phyloP scores from a whole-genome alignment of 2,329 filamentous ascomycete genomes.

The Microsporum audouinii region DNA sequence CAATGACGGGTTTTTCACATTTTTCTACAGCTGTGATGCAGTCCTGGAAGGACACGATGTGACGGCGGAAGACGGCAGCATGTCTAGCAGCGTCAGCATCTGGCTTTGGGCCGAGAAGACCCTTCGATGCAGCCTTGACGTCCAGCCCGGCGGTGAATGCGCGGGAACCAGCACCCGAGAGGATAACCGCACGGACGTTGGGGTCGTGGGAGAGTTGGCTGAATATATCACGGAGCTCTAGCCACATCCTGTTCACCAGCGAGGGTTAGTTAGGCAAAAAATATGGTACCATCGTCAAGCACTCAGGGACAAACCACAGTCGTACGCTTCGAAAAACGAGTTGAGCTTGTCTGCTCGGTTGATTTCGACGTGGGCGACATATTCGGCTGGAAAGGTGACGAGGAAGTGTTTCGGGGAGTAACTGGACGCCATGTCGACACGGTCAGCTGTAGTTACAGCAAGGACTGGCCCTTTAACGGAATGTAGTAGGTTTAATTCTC shows the following conservation, averaged over 20 bases:
- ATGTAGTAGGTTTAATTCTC: too few species aligned
- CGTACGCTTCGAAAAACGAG: conserved; percentile 60
- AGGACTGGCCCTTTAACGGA: background rate
- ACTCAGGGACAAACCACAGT: conserved; percentile 15
- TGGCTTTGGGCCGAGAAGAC: conserved; percentile 31
- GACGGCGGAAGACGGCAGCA: conserved; percentile 50
- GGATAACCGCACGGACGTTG: conserved; percentile 61
- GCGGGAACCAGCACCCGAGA: conserved; percentile 69
- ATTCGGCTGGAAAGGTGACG: conserved; percentile 57
- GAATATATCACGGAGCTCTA: conserved; percentile 66
- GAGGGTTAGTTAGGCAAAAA: background rate
- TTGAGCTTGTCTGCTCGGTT: conserved; percentile 81
- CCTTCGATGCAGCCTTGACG: conserved; percentile 56
- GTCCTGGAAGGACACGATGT: conserved; percentile 70
- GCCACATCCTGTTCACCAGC: conserved; percentile 58
- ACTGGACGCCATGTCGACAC: conserved; percentile 6
- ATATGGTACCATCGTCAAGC: background rate
- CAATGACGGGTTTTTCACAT: conserved; percentile 87
- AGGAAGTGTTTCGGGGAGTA: conserved; percentile 50
- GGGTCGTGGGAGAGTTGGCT: conserved; percentile 57
- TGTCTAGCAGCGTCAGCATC: conserved; percentile 51
- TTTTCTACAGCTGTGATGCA: conserved; percentile 65
- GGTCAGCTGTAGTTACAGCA: background rate
- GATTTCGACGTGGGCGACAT: conserved; percentile 85
- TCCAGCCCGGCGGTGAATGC: conserved; percentile 84